Base-by-base conservation (phyloP, 1,284 basidiomycete species). In the Heterobasidion annosum region DNA sequence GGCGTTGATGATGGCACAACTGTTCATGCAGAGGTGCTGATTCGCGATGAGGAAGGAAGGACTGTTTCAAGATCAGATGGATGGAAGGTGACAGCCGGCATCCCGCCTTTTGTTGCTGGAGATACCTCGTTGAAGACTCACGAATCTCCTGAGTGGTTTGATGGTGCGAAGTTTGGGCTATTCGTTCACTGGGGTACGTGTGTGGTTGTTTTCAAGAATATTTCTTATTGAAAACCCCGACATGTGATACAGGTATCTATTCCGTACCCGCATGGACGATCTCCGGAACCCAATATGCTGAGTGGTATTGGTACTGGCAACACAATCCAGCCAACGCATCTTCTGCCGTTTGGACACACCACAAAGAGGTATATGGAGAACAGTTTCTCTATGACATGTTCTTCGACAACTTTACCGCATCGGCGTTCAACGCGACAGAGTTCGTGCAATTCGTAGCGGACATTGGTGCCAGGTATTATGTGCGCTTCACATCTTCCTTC, bases 131-230 rank as follows among this genome's bases (percentile, higher is more conserved):
- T 81, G 53, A 66, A 63, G 3, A 68, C 65, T 19, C 77, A 79
- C 53, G 78, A 82, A 58, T 68, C 77, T 1, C 79, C 79, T 1
- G 69, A 68, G 37, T 82, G 79, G 77, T 77, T 76, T 55, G 25
- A 25, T 25, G 25, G 25, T 25, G 25, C 25, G 25, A 25, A 43
- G 40, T 43, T 43, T 16, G 40, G 40, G 13, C 5, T 43, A 2
- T 43, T 43, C 40, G 40, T 43, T 16, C 40, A 43, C 40, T 43
- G 40, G 40, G 40, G 40, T 43, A 43, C 12, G 16, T 13, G 12
- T 43, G 13, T 7, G 3, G 12, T 43, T 43, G 13, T 43, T 13
- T 43, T 7, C 40, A 43, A 13, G 3, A 4, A 13, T 43, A 13
- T 43, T 43, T 16, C 40, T 43, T 16, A 13, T 7, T 16, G 40